Conservation (phyloP, 305 asterid species). For the Rubia balearica region DNA sequence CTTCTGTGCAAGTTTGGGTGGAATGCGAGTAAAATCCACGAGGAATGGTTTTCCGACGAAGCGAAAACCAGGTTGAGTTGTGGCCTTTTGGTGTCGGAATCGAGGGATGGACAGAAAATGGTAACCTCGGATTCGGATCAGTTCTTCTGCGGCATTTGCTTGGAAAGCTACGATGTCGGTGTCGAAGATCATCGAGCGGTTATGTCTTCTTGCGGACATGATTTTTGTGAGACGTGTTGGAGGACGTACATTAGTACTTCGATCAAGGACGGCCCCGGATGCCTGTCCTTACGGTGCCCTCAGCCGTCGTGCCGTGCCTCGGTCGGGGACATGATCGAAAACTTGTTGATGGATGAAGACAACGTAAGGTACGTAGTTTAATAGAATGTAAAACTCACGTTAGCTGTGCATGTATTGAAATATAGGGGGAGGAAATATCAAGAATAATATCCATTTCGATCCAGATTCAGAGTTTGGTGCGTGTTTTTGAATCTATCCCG, state of each 20-base stretch:
- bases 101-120: too few relatives aligned
- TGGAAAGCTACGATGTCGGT: background rate
- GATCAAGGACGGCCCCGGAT: constrained; percentile 71
- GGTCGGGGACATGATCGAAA: constrained; percentile 55
- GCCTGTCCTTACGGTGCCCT: constrained; percentile 71
- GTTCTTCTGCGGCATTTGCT: constrained; percentile 9
- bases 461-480: too few relatives aligned
- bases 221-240: constrained; percentile 7
- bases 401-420: too few relatives aligned
- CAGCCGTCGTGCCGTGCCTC: constrained; percentile 76
- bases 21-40: background rate
- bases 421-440: too few relatives aligned
- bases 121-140: too few relatives aligned
- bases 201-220: background rate
- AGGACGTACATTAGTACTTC: constrained; percentile 45
- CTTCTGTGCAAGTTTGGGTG: background rate
- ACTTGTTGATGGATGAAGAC: background rate
- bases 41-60: constrained; percentile 13
- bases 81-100: background rate
- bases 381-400: too few relatives aligned
- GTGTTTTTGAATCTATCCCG: too few relatives aligned
- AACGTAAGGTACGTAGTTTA: too few relatives aligned
- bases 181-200: background rate
- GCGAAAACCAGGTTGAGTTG: background rate
- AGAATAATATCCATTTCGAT: too few relatives aligned